A percentile compares a stretch with the other conserved stretches of the same genome.
Conservation (phyloP, 768 basidiomycete species). For the Leucosporidium creatinivorum region DNA sequence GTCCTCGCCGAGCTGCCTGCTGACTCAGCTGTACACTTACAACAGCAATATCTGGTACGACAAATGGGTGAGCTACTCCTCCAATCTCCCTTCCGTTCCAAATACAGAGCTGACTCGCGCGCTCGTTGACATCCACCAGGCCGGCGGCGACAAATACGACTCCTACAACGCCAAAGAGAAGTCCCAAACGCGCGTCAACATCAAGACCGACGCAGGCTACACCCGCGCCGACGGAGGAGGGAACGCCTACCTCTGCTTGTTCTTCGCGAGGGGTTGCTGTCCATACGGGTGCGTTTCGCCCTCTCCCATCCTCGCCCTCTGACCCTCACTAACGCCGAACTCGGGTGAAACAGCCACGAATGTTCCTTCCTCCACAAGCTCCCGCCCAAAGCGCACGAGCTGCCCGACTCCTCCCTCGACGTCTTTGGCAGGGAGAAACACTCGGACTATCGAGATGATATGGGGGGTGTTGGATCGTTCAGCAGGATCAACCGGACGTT, state of each 20-base stretch:
- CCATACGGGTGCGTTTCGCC: constrained; percentile 61
- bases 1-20: not conserved
- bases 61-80: constrained; percentile 62
- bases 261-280: constrained; percentile 93
- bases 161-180: constrained; percentile 92
- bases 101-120: not conserved
- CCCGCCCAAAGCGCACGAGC: constrained; percentile 50
- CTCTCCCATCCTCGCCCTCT: not conserved
- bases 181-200: constrained; percentile 82
- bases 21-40: not conserved
- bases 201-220: constrained; percentile 80
- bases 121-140: constrained; percentile 45
- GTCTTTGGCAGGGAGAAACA: constrained; percentile 97
- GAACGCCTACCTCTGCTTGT: constrained; percentile 86
- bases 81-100: not conserved
- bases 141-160: constrained; percentile 97
- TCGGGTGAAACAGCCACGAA: constrained; percentile 54
- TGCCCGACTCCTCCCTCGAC: constrained; percentile 90
- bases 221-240: constrained; percentile 92
- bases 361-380: constrained; percentile 92
- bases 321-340: too few relatives aligned
- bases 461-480: constrained; percentile 98
- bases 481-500: constrained; percentile 87
- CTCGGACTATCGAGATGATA: constrained; percentile 93
- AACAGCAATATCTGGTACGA: constrained; percentile 82